Evolutionary conservation across 495 filamentous ascomycete species (phyloP), one percentile per base, ranked within the genome.

Genomic region (Hamigera avellanea): DNA sequence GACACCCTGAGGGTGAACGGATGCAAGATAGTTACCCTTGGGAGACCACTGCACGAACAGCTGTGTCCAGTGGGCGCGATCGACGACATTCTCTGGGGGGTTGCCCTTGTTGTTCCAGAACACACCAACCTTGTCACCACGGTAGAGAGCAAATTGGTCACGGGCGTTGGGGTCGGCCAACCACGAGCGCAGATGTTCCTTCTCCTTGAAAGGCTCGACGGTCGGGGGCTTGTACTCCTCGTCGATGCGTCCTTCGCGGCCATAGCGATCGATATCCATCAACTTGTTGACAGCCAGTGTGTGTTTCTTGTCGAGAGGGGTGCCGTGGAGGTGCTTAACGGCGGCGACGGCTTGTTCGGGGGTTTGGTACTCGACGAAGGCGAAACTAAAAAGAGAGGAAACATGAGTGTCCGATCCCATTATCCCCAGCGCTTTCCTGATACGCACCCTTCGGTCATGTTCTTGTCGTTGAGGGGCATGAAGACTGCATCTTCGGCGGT

Each of bases 61-160:
- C 59, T 98, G 93, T 41, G 91, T 98, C 91, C 91, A 98, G 65
- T 89, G 80, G 51, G 75, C 73, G 40, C 91, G 80, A 49, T 96
- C 87, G 36, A 98, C 80, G 18, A 93, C 74, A 28, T 76, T 75
- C 64, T 96, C 91, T 10, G 91, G 86, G 0, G 69, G 51, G 40
- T 95, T 91, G 60, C 78, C 85, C 66, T 93, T 89, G 73, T 86
- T 91, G 65, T 95, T 95, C 89, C 87, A 95, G 69, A 85, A 94
- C 0, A 98, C 83, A 31, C 86, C 87, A 13, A 98, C 91, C 39
- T 79, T 77, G 29, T 96, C 91, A 40, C 76, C 76, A 26, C 83
- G 78, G 71, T 79, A 95, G 70, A 95, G 86, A 48, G 81, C 81
- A 47, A 95, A 86, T 59, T 98, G 88, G 59, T 98, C 91, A 17